Conservation (phyloP, 345 rosid genomes). For the Psidium guajava region DNA sequence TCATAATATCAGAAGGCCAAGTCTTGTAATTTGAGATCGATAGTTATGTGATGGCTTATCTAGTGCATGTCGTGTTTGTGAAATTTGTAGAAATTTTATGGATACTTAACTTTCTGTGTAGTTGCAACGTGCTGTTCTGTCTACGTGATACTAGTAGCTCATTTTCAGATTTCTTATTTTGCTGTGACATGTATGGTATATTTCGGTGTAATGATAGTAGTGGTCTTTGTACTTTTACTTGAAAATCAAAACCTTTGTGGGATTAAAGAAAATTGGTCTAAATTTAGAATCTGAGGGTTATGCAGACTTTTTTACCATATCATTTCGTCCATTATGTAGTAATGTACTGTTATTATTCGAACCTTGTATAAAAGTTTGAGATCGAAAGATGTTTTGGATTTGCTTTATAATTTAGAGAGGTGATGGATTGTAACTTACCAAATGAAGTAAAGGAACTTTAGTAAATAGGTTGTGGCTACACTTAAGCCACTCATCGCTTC, state of each 20-base stretch:
- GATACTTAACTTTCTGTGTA: background rate
- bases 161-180: background rate
- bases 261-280: background rate
- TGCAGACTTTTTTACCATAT: background rate
- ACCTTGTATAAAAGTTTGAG: background rate
- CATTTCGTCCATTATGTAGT: background rate
- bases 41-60: background rate
- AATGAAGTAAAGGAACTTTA: background rate
- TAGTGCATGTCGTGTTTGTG: background rate
- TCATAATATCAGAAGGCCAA: background rate
- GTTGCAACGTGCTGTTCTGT: background rate
- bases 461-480: background rate
- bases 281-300: background rate
- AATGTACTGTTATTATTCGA: background rate
- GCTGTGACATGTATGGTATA: background rate
- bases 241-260: background rate
- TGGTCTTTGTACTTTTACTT: background rate
- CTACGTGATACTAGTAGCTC: background rate
- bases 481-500: background rate
- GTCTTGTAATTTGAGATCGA: background rate
- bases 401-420: background rate
- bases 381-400: background rate
- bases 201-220: background rate
- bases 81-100: background rate
- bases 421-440: background rate